Evolutionary conservation across 164 flowering plant genomes (phyloP).

Genomic region (Sedum album): DNA sequence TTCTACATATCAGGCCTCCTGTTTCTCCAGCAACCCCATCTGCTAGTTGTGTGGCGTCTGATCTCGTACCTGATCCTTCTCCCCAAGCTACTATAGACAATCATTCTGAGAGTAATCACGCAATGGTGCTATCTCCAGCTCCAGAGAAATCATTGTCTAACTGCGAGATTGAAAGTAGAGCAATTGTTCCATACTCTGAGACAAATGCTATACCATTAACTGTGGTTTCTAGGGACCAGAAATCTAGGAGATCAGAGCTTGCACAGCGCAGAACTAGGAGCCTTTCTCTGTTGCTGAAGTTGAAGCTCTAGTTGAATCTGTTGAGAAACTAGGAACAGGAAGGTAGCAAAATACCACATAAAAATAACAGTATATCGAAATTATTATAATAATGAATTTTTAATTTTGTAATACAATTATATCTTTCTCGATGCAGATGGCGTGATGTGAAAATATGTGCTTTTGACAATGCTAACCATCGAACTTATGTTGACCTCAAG

Average conservation of each 20-base stretch:
- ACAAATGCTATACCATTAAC: not conserved
- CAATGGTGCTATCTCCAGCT: slow-evolving; percentile 24
- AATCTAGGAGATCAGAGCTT: slow-evolving; percentile 1
- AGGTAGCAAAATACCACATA: not conserved
- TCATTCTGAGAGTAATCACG: slow-evolving; percentile 44
- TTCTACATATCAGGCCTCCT: not conserved
- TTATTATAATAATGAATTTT: not conserved
- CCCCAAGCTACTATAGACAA: slow-evolving; percentile 24
- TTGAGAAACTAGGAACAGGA: slow-evolving; percentile 10
- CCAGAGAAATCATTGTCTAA: not conserved
- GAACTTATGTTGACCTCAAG: slow-evolving; percentile 12
- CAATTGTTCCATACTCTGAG: not conserved
- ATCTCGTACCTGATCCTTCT: slow-evolving; percentile 22
- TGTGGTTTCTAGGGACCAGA: slow-evolving; percentile 1
- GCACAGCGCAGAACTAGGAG: slow-evolving; percentile 7
- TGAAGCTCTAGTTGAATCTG: slow-evolving; percentile 8
- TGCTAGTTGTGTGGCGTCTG: not conserved
- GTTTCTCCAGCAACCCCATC: not conserved
- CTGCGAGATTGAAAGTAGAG: not conserved
- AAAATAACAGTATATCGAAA: not conserved
- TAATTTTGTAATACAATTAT: not conserved
- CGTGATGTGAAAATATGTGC: slow-evolving; percentile 12
- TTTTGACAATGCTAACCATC: slow-evolving; percentile 9
- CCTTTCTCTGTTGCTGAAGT: slow-evolving; percentile 15
- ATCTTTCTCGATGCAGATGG: slow-evolving; percentile 6